These are phyloP conservation scores for Baudoinia panamericana DNA, from an alignment of 495 filamentous ascomycete genomes.

Conservation along the genomic window DNA sequence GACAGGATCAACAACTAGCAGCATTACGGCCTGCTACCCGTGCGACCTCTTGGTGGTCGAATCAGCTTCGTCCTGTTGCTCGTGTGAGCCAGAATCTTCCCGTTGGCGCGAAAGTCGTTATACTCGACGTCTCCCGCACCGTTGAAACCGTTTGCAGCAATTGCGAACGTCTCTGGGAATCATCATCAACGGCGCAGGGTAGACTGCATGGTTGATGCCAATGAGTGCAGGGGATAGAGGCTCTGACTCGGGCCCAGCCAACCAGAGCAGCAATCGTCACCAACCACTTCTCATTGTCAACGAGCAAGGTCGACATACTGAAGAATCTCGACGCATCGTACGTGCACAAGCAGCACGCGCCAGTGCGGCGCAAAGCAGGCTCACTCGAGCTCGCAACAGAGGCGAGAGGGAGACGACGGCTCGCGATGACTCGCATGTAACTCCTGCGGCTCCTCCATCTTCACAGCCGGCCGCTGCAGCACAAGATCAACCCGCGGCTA, in stretches of 20 bases:
- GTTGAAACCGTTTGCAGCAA: no score
- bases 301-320: slow-evolving; percentile 10
- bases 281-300: slow-evolving; percentile 19
- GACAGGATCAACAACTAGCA: no score
- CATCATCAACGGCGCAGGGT: no score
- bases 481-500: no score
- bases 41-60: no score
- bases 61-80: no score
- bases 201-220: no score
- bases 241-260: slow-evolving; percentile 3
- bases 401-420: slow-evolving; percentile 14
- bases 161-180: no score
- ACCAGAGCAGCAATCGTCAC: not conserved
- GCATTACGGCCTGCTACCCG: no score
- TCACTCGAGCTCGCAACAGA: slow-evolving; percentile 17
- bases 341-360: slow-evolving; percentile 18
- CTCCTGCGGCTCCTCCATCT: not conserved
- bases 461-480: not conserved
- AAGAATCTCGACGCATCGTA: slow-evolving; percentile 17
- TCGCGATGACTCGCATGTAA: not conserved
- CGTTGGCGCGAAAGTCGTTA: no score
- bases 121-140: no score
- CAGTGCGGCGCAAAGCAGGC: slow-evolving; percentile 15
- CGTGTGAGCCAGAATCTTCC: no score
- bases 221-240: not conserved